Base-by-base conservation (phyloP, 2,329 filamentous ascomycete species). In the Scedosporium apiospermum region DNA sequence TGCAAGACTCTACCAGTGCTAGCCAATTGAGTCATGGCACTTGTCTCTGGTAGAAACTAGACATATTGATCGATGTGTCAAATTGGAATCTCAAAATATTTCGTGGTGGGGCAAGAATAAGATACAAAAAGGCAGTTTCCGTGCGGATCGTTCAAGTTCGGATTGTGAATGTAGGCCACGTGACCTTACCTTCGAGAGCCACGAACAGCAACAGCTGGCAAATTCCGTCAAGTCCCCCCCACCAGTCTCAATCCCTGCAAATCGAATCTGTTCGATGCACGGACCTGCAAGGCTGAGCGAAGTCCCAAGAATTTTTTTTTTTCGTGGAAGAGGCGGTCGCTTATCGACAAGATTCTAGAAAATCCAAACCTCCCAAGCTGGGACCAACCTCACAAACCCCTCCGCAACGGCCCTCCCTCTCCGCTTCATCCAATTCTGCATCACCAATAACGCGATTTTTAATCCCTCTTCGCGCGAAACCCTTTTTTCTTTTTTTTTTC, bases 341-440 rank as follows among this genome's bases (percentile, higher is more conserved):
- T 42, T 16, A 59, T 27, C 12, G 12, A 49, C 23, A 38, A 42
- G 23, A 51, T 51, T 61, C 58, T 21, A 49, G 58, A 61, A 51
- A 21, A 9, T 16, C 26, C 60, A 63, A 65, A 66, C 41, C 63
- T 64, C 64, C 66, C 66, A 65, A 60, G 55, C 62, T 58, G 60
- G 63, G 42, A 55, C 55, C 26, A 16, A 51, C 60, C 30, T 38
- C 57, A n/a, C 55, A 21, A 21, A 30, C 44, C 58, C 44, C 38
- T 26, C 18, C 2, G 12, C 34, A 12, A 14, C 34, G 2, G 34
- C 34, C 10, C 34, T 38, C 34, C 9, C 34, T 14, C 9, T 21
- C 57, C 16, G n/a, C 38, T n/a, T 4, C 55, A n/a, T 12, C 27
- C 41, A 58, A 38, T 38, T 12, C 34, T 3, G 10, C 34, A 4